Evolutionary conservation across 1,284 basidiomycete species (phyloP), one percentile per base, ranked within the genome.

Genomic region (Chondrostereum purpureum): DNA sequence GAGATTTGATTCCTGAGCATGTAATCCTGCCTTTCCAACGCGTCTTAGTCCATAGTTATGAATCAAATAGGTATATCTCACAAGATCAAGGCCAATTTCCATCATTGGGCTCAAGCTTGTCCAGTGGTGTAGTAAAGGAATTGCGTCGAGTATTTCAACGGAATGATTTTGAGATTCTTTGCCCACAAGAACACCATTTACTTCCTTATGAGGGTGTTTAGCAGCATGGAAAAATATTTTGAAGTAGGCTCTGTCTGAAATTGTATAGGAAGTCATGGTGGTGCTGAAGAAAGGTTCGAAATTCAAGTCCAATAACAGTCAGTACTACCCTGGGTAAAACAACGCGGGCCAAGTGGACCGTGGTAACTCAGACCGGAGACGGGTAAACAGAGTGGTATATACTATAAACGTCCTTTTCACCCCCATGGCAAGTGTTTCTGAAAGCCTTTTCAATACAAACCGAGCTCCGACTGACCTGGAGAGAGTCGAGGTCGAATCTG

Each of bases 61-160:
- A 42, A 37, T 39, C 16, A 21, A 6, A 43, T 27, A 24, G 11
- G 48, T 21, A 39, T 12, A 27, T 65, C 76, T 56, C 54, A 86
- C 85, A 54, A 88, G 62, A 53, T 83, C 81, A 39, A 89, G 67
- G 11, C 83, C 86, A 49, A 86, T 79, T 57, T 88, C 84, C 80
- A 86, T 85, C 78, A 83, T 84, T 2, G 83, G 81, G 50, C 80
- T 83, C 43, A 88, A 66, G 52, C 73, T 80, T 8, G 84, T 86
- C 86, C 84, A 88, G 56, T 86, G 78, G 58, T 88, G 87, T 41
- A 87, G 69, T 23, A 88, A 66, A n/a, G 85, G 85, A 24, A 89
- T 68, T 3, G 78, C 72, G 56, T 88, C 85, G 41, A 69, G 63
- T 41, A 83, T 70, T 47, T 61, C 59, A 24, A 83, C 69, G 19